Conservation (phyloP, 768 basidiomycete genomes). For the Pleurotus eryngii region DNA sequence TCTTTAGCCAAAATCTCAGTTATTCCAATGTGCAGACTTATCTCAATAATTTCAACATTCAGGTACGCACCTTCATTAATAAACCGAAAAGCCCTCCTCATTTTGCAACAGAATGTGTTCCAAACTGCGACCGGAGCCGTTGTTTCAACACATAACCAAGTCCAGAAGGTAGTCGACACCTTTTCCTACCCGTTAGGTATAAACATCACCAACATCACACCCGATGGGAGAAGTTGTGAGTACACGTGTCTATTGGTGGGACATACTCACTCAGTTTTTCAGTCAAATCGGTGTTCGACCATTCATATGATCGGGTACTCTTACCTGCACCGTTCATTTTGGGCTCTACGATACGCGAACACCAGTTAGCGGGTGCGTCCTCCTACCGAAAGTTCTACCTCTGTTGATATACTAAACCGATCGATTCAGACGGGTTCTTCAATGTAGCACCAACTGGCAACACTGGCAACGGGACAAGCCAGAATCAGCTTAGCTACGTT, state of each 20-base stretch:
- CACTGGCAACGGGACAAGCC: conserved; percentile 65
- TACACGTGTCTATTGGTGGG: background rate
- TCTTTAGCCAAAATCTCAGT: conserved; percentile 57
- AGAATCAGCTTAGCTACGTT: conserved; percentile 61
- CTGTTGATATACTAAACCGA: background rate
- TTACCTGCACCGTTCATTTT: conserved; percentile 57
- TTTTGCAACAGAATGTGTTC: conserved; percentile 31
- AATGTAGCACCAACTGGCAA: conserved; percentile 41
- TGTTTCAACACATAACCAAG: conserved; percentile 39
- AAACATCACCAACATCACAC: conserved; percentile 36
- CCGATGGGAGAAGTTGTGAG: conserved; percentile 34
- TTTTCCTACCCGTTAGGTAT: conserved; percentile 46
- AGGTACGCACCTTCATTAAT: conserved; percentile 22
- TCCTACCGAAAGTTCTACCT: background rate
- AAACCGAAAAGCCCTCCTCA: conserved; percentile 1
- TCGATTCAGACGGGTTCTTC: conserved; percentile 47
- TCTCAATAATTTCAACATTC: conserved; percentile 39
- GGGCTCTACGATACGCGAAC: conserved; percentile 54
- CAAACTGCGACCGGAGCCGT: conserved; percentile 37
- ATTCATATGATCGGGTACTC: conserved; percentile 61
- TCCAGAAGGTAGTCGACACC: conserved; percentile 32
- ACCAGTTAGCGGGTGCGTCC: conserved; percentile 58
- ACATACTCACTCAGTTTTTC: background rate
- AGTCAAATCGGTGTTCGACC: conserved; percentile 60
- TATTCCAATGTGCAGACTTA: conserved; percentile 67